Base-by-base conservation (phyloP, 768 basidiomycete species). In the Porpolomopsis calyptriformis region DNA sequence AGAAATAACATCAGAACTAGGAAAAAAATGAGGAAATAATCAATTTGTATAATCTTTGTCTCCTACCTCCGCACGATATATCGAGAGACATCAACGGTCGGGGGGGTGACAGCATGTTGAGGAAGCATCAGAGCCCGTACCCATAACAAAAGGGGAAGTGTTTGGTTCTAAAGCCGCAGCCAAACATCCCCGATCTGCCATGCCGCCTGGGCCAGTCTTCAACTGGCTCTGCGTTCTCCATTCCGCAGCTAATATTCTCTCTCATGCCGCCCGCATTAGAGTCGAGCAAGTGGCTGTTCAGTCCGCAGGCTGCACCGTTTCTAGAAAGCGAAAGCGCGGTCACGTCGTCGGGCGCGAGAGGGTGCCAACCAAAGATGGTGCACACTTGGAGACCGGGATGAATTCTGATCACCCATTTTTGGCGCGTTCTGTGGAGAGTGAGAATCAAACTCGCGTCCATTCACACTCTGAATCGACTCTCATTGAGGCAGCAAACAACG, bases 151-250 rank as follows among this genome's bases (percentile, higher is more conserved):
- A n/a, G n/a, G n/a, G n/a, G n/a, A n/a, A n/a, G n/a, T n/a, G n/a
- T n/a, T n/a, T n/a, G n/a, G n/a, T n/a, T n/a, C n/a, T 31, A 14
- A 23, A 27, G 14, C 25, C n/a, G 41, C 20, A n/a, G 25, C 41
- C 45, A 26, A 46, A 38, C 31, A 34, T 31, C 22, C 9, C 23
- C 3, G 14, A 24, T 8, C 14, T 25, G 33, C 12, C 12, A 45
- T 34, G 34, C 22, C 43, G 43, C 34, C 43, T 11, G 24, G 45
- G 14, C 73, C 79, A 26, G 72, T 72, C 10, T 85, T 74, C 64
- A 82, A 80, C 68, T 82, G 80, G 77, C 59, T 83, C 46, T 82
- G 80, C 55, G 82, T 84, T 24, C 64, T 75, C 39, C 72, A 76
- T 48, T 75, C 80, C 11, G 62, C 74, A 16, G 65, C 70, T 44